Percentiles rank a stretch among this genome's conserved stretches.
These are phyloP conservation scores for Onygenales sp. DNA, from an alignment of 2,329 filamentous ascomycete species.

Conservation along the genomic window DNA sequence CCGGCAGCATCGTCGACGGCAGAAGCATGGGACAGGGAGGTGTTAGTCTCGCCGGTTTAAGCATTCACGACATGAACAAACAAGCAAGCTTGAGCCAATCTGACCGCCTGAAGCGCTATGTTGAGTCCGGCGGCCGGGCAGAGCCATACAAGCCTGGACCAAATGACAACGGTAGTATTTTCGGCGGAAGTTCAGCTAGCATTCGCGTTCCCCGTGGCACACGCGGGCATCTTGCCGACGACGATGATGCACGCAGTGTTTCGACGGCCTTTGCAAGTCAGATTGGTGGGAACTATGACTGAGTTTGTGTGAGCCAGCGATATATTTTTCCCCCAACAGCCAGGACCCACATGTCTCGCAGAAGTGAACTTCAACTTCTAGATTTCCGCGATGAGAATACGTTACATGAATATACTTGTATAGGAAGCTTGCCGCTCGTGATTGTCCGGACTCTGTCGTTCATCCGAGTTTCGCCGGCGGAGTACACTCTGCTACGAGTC, in stretches of 20 bases:
- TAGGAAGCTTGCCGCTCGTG: neutral
- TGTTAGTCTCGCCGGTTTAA: conserved; percentile 78
- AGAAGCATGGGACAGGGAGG: conserved; percentile 70
- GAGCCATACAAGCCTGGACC: conserved; percentile 42
- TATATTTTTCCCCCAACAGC: conserved; percentile 3
- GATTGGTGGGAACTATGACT: conserved; percentile 60
- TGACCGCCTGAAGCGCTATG: conserved; percentile 88
- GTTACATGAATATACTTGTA: neutral
- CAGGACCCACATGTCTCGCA: conserved; percentile 1
- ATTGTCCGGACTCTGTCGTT: neutral
- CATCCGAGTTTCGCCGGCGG: neutral
- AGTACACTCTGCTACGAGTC: neutral
- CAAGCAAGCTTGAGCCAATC: conserved; percentile 67
- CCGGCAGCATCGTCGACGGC: conserved; percentile 64
- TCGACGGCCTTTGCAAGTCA: conserved; percentile 96
- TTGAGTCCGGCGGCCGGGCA: conserved; percentile 70
- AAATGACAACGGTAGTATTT: conserved; percentile 54
- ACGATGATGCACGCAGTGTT: conserved; percentile 92
- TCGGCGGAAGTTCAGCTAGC: conserved; percentile 49
- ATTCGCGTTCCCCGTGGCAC: conserved; percentile 38
- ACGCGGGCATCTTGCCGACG: conserved; percentile 42
- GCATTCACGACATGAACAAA: conserved; percentile 61
- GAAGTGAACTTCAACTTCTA: neutral
- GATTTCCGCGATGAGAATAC: neutral
- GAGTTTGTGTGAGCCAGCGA: conserved; percentile 23